Conservation (phyloP, 495 filamentous ascomycete genomes). For the Penicillium bovifimosum region DNA sequence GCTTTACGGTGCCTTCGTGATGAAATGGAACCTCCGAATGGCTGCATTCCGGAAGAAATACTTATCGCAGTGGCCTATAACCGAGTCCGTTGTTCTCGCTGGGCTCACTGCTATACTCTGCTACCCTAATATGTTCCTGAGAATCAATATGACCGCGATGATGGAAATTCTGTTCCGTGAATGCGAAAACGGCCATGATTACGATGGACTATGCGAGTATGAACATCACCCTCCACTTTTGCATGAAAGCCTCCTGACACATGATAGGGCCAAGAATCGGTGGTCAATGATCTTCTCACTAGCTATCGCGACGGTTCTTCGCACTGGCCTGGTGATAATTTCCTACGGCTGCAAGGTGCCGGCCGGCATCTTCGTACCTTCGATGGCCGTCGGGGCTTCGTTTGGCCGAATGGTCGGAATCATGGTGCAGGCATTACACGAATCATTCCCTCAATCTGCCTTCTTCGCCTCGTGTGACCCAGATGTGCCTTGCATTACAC, state of each 20-base stretch:
- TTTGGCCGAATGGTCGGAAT: slow-evolving; percentile 95
- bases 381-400: slow-evolving; percentile 93
- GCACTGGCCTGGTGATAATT: slow-evolving; percentile 84
- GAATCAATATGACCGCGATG: slow-evolving; percentile 98
- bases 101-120: slow-evolving; percentile 81
- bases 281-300: slow-evolving; percentile 79
- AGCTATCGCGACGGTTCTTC: slow-evolving; percentile 70
- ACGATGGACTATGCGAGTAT: slow-evolving; percentile 84
- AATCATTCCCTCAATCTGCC: slow-evolving; percentile 69
- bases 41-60: slow-evolving; percentile 96
- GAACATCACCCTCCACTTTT: slow-evolving; percentile 9
- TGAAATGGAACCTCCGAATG: slow-evolving; percentile 93
- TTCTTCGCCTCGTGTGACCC: slow-evolving; percentile 87
- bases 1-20: slow-evolving; percentile 93
- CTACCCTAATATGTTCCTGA: slow-evolving; percentile 91
- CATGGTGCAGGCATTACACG: slow-evolving; percentile 82
- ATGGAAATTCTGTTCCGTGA: slow-evolving; percentile 97
- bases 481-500: slow-evolving; percentile 94
- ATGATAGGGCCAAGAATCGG: slow-evolving; percentile 50
- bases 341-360: slow-evolving; percentile 98
- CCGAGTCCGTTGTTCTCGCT: slow-evolving; percentile 84
- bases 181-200: slow-evolving; percentile 89
- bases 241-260: slow-evolving; percentile 19
- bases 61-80: slow-evolving; percentile 72
- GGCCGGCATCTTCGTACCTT: slow-evolving; percentile 94